Percentiles rank a stretch among this genome's conserved stretches.
These are phyloP conservation scores for Saksenaea vasiformis DNA, from an alignment of 371 early-diverging fungal species.

Conservation along the genomic window DNA sequence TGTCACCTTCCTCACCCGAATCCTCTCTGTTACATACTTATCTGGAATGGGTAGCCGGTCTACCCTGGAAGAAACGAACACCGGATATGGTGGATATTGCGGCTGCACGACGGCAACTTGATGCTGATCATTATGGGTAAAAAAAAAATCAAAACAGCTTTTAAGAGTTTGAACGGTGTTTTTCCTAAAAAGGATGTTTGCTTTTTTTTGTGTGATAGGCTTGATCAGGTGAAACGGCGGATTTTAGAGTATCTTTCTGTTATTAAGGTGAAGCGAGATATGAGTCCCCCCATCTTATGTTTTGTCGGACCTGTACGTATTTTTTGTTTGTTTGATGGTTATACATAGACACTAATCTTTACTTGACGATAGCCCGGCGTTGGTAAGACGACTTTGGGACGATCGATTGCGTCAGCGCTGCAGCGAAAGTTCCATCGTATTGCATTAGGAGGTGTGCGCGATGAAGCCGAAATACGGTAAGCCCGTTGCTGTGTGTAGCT, in stretches of 20 bases:
- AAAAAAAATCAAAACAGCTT: too few species aligned
- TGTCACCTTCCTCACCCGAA: slow-evolving; percentile 76
- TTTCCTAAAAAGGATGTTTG: background rate
- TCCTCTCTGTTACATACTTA: slow-evolving; percentile 78
- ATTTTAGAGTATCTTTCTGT: slow-evolving; percentile 86
- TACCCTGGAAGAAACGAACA: slow-evolving; percentile 73
- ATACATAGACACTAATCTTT: background rate
- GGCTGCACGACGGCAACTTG: slow-evolving; percentile 62
- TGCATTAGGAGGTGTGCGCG: slow-evolving; percentile 85
- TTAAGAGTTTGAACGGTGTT: too few species aligned
- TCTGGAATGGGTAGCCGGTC: slow-evolving; percentile 73
- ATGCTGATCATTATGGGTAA: slow-evolving; percentile 81
- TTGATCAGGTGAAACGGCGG: slow-evolving; percentile 81
- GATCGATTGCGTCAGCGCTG: slow-evolving; percentile 76
- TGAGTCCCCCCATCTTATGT: slow-evolving; percentile 75
- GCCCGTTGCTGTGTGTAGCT: too few species aligned
- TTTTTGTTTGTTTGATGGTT: background rate
- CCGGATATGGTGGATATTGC: slow-evolving; percentile 66
- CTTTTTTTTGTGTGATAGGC: slow-evolving; percentile 19
- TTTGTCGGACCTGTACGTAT: slow-evolving; percentile 65
- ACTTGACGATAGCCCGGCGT: slow-evolving; percentile 58
- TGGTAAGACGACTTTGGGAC: slow-evolving; percentile 84
- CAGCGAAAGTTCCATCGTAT: slow-evolving; percentile 83
- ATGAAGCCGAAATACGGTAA: slow-evolving; percentile 86
- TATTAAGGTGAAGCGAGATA: slow-evolving; percentile 70